Evolutionary conservation across 768 basidiomycete genomes (phyloP), one percentile per base, ranked within the genome.

Genomic region (Boletellus emodensis): DNA sequence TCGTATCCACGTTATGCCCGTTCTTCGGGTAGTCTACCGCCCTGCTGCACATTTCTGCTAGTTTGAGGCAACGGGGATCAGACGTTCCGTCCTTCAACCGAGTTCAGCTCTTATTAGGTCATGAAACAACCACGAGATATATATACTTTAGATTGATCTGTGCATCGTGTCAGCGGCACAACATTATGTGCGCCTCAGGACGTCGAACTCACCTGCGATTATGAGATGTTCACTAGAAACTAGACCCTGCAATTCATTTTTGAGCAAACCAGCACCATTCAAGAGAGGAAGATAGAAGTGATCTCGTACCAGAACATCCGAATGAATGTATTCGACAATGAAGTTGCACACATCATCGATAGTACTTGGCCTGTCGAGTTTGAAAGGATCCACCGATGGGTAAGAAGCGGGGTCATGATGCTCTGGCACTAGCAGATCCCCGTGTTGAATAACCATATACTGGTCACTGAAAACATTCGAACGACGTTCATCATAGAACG

Each of bases 21-120:
- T 84, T 83, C 68, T 90, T 91, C 0, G 86, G 82, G 62, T 87
- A 91, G 59, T 90, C 89, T 4, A 91, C 88, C 0, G 88, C 88
- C 73, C 80, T 61, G 52, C 66, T 74, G 48, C 52, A 61, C 85
- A 90, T 64, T 44, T 71, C 68, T 3, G 88, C 87, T 5, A 92
- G 70, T 37, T 56, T 64, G 33, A 78, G 52, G 63, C 90, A 91
- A 40, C 69, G 61, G 1, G 64, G 58, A 55, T 91, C 85, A 22
- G 68, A 69, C 20, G 83, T 82, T 3, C 90, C 89, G 3, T 75
- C 65, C 84, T 88, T 55, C 8, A 12, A 13, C 42, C 5, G 7
- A 42, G 12, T 42, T 63, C 9, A 56, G 52, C n/a, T 46, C 10
- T 44, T 12, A 45, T 22, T 10, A 8, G 13, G 1, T 2, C 15